Percentiles rank a stretch among this genome's conserved stretches.
phyloP scores from a whole-genome alignment of 139 green algal species.

The Micromonas pusilla region DNA sequence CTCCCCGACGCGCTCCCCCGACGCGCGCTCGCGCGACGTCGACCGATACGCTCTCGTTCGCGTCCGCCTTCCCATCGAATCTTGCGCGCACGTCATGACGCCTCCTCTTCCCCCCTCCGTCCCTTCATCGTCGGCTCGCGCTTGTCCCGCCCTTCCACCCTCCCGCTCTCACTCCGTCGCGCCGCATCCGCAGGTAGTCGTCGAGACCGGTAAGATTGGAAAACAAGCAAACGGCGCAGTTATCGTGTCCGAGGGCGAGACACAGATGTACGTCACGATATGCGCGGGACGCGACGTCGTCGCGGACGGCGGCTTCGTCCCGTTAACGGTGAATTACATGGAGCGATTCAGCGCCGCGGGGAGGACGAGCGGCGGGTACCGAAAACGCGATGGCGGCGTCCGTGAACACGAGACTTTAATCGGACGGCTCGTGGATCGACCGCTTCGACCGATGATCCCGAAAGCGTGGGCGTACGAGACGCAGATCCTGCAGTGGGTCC shows the following conservation, averaged over 20 bases:
- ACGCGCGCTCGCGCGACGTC: too few species aligned
- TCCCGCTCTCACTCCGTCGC: too few species aligned
- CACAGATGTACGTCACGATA: constrained; percentile 83
- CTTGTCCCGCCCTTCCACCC: too few species aligned
- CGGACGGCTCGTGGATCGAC: constrained; percentile 82
- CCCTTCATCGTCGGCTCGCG: too few species aligned
- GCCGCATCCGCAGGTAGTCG: constrained; percentile 54
- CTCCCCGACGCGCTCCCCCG: too few species aligned
- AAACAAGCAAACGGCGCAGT: constrained; percentile 85
- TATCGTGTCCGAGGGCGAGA: constrained; percentile 78
- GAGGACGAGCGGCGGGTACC: constrained; percentile 72
- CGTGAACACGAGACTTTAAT: constrained; percentile 80
- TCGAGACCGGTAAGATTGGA: constrained; percentile 90
- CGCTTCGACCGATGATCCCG: constrained; percentile 85
- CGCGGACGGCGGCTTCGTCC: constrained; percentile 74
- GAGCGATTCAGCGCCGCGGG: constrained; percentile 90
- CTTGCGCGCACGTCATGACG: too few species aligned
- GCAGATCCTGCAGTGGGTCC: constrained; percentile 63
- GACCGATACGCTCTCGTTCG: too few species aligned
- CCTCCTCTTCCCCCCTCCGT: too few species aligned
- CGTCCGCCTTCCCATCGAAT: too few species aligned
- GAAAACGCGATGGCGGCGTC: constrained; percentile 84
- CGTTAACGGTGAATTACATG: constrained; percentile 85
- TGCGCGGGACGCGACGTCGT: constrained; percentile 52
- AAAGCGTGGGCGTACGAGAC: constrained; percentile 82